Evolutionary conservation across 805 yeast species (phyloP).

Genomic region (Starmera dryadoides): DNA sequence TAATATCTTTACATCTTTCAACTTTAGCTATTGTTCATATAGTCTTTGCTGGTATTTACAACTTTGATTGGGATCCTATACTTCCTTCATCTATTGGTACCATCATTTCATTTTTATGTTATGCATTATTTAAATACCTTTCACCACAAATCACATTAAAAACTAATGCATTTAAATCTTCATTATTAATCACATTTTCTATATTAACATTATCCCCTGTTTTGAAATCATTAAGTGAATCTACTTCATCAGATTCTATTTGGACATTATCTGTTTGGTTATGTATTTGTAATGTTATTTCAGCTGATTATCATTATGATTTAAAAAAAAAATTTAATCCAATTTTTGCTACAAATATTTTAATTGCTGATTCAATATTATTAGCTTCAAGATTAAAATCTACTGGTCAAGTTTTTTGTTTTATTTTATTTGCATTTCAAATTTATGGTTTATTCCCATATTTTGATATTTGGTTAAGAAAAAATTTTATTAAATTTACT

Average conservation of each 20-base stretch:
- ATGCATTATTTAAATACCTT: neutral
- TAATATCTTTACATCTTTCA: conserved; percentile 60
- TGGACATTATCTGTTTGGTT: conserved; percentile 89
- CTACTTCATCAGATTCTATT: conserved; percentile 89
- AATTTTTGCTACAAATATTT: conserved; percentile 71
- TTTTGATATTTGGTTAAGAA: conserved; percentile 54
- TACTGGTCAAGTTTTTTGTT: conserved; percentile 74
- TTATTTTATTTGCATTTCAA: conserved; percentile 67
- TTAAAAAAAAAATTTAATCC: conserved; percentile 28
- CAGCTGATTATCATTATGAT: conserved; percentile 61
- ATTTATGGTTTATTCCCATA: conserved; percentile 67
- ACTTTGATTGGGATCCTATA: conserved; percentile 41
- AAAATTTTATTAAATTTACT: conserved; percentile 17
- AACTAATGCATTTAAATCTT: conserved; percentile 45
- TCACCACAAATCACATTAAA: neutral
- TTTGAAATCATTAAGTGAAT: conserved; percentile 75
- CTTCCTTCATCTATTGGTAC: conserved; percentile 31
- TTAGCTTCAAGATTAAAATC: conserved; percentile 80
- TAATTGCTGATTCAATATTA: conserved; percentile 81
- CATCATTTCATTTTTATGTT: conserved; percentile 20
- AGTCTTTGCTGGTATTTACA: conserved; percentile 58
- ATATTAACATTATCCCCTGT: conserved; percentile 83
- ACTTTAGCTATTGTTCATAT: conserved; percentile 56
- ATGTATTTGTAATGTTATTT: conserved; percentile 56
- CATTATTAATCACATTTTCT: conserved; percentile 59